These are phyloP conservation scores for Rhododendron vialii DNA, from an alignment of 148 eudicot genomes.

Conservation along the genomic window DNA sequence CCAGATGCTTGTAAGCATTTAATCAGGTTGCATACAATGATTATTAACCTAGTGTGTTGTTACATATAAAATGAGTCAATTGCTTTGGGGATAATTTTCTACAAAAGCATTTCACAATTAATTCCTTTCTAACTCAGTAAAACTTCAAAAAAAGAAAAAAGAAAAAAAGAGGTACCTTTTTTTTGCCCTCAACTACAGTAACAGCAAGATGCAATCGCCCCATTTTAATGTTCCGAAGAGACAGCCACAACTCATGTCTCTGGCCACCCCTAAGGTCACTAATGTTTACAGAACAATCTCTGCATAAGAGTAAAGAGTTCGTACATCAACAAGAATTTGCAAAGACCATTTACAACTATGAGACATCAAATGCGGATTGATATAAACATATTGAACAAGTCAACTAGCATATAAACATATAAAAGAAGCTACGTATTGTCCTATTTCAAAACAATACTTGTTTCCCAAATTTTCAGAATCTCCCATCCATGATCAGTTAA, in stretches of 20 bases:
- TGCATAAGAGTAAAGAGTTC: conserved; percentile 20
- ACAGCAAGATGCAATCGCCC: conserved; percentile 84
- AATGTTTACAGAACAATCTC: conserved; percentile 66
- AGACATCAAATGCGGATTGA: not conserved
- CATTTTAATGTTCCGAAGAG: conserved; percentile 64
- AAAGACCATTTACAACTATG: not conserved
- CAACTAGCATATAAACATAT: not conserved
- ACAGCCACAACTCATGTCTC: conserved; percentile 86
- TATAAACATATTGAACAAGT: not conserved
- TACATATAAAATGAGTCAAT: not conserved
- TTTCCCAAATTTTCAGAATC: not conserved
- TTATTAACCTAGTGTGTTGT: not conserved
- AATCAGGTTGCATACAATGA: not conserved
- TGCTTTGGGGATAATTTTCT: not conserved
- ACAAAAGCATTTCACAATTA: not conserved
- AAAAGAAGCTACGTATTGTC: not conserved
- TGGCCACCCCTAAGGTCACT: conserved; percentile 61
- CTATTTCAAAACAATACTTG: not conserved
- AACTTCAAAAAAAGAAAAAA: not conserved
- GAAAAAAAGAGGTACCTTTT: conserved; percentile 43
- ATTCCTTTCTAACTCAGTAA: not conserved
- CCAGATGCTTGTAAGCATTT: not conserved
- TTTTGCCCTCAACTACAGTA: conserved; percentile 49
- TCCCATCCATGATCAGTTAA: not conserved
- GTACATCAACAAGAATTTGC: not conserved